These are phyloP conservation scores for Thymus quinquecostatus DNA, from an alignment of 257 asterid genomes.

Conservation along the genomic window DNA sequence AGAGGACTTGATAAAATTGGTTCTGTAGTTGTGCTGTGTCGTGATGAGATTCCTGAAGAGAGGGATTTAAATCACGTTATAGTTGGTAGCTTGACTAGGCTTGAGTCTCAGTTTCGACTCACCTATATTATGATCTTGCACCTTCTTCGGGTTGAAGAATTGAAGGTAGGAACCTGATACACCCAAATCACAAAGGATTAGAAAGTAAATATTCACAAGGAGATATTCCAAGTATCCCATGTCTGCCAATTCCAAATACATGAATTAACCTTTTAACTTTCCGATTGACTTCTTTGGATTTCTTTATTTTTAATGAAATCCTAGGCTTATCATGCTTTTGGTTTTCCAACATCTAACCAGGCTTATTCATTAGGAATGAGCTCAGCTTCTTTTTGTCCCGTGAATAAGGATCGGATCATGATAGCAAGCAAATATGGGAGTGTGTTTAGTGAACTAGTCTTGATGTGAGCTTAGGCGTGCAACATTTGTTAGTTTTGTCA, in stretches of 20 bases:
- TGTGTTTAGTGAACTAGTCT: conserved; percentile 1
- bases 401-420: neutral
- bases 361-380: conserved; percentile 7
- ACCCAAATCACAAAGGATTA: neutral
- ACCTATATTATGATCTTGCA: conserved; percentile 98
- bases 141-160: conserved; percentile 97
- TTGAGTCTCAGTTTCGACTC: conserved; percentile 94
- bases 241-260: neutral
- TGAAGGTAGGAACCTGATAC: conserved; percentile 60
- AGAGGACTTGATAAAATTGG: conserved; percentile 99
- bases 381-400: neutral
- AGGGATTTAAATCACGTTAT: conserved; percentile 71
- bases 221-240: conserved; percentile 6
- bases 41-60: conserved; percentile 92
- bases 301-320: neutral
- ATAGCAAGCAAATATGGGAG: neutral
- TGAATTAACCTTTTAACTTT: conserved; percentile 13
- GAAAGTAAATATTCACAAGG: conserved; percentile 16
- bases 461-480: conserved; percentile 20
- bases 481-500: conserved; percentile 18
- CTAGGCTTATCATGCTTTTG: conserved; percentile 16
- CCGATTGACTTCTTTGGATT: neutral
- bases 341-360: conserved; percentile 7
- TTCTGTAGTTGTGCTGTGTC: conserved; percentile 88
- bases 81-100: conserved; percentile 92